These are phyloP conservation scores for Zygotorulaspora mrakii DNA, from an alignment of 1,139 yeast species.

Conservation along the genomic window DNA sequence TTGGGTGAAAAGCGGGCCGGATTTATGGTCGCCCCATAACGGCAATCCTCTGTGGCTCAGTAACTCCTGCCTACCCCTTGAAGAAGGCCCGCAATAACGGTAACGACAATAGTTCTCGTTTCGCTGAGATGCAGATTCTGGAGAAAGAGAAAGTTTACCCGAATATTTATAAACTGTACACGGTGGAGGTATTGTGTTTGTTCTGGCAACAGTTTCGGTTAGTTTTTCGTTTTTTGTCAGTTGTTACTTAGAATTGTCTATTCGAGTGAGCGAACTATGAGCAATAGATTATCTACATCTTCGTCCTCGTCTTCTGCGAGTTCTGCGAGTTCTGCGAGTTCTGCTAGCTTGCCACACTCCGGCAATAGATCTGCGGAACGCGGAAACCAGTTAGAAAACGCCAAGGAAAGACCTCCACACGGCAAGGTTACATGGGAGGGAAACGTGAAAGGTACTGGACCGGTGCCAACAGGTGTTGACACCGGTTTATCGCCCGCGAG, in stretches of 20 bases:
- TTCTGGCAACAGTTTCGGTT: not conserved
- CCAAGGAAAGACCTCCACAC: not conserved
- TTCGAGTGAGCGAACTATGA: too few relatives aligned
- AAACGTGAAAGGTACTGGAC: conserved; percentile 10
- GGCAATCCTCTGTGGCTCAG: too few relatives aligned
- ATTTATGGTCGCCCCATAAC: too few relatives aligned
- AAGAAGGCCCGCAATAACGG: too few relatives aligned
- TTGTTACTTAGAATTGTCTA: too few relatives aligned
- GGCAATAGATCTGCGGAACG: not conserved
- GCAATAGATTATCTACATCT: conserved; percentile 4
- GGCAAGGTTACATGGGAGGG: conserved; percentile 7
- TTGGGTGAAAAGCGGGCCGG: too few relatives aligned
- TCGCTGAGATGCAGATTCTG: too few relatives aligned
- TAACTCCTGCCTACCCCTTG: too few relatives aligned
- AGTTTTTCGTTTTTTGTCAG: too few relatives aligned
- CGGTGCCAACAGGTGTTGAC: not conserved
- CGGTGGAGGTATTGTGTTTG: not conserved
- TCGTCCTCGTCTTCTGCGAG: conserved; percentile 11
- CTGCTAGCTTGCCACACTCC: not conserved
- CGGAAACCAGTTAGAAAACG: conserved; percentile 1
- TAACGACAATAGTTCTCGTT: too few relatives aligned
- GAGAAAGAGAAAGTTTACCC: too few relatives aligned
- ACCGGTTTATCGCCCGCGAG: not conserved
- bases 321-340: too few relatives aligned
- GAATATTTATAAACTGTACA: not conserved